Evolutionary conservation across 2,329 filamentous ascomycete species (phyloP).

Genomic region (Drechslerella coelobrocha): DNA sequence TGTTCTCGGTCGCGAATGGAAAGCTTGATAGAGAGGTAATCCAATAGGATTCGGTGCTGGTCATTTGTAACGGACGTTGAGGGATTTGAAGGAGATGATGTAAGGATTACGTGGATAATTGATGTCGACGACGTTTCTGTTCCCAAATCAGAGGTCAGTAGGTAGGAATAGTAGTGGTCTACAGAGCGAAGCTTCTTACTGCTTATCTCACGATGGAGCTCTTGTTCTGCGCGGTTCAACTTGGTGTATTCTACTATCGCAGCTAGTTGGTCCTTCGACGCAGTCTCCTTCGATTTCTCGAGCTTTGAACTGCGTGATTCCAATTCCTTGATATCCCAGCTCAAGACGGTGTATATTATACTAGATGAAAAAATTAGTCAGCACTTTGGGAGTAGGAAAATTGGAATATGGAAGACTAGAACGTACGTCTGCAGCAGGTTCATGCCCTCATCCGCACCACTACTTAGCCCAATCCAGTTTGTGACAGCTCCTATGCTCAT

Average conservation of each 20-base stretch:
- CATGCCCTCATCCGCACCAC: constrained; percentile 76
- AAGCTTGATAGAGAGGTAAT: constrained; percentile 74
- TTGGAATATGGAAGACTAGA: no score
- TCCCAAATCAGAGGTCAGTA: constrained; percentile 56
- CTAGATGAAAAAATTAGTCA: constrained; percentile 57
- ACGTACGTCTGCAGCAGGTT: constrained; percentile 71
- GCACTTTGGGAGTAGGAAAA: not conserved
- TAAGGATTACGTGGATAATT: constrained; percentile 72
- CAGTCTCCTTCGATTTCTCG: constrained; percentile 67
- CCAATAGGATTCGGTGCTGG: constrained; percentile 70
- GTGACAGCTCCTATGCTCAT: constrained; percentile 75
- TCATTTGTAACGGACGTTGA: constrained; percentile 63
- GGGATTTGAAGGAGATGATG: constrained; percentile 60
- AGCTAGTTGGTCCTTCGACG: constrained; percentile 68
- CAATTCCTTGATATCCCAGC: constrained; percentile 76
- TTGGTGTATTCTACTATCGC: constrained; percentile 68
- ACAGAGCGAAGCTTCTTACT: constrained; percentile 57
- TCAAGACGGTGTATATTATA: constrained; percentile 75
- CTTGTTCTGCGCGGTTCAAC: constrained; percentile 65
- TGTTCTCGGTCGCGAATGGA: constrained; percentile 76
- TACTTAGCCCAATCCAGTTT: constrained; percentile 78
- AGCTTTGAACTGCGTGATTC: constrained; percentile 70
- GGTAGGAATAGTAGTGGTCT: constrained; percentile 25
- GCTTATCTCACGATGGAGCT: constrained; percentile 67
- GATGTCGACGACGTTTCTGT: constrained; percentile 60